These are phyloP conservation scores for Chytriomyces confervae DNA, from an alignment of 192 early-diverging fungal genomes.

Conservation along the genomic window DNA sequence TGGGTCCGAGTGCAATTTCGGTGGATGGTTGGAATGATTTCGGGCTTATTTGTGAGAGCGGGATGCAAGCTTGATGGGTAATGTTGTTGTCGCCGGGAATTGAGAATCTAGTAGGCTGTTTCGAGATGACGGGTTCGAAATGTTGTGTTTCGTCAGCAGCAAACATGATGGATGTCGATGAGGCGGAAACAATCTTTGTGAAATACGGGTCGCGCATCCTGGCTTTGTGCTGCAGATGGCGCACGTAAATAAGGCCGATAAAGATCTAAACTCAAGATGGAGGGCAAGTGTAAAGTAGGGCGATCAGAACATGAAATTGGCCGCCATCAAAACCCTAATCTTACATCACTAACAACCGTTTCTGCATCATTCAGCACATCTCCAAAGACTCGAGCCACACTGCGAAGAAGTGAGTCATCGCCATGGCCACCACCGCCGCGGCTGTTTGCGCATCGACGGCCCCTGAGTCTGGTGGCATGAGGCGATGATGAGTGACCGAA, in stretches of 20 bases:
- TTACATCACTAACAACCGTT: constrained; percentile 45
- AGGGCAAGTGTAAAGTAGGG: background rate
- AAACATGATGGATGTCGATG: background rate
- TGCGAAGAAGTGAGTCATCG: constrained; percentile 41
- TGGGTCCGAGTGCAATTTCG: background rate
- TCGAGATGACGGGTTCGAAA: no score
- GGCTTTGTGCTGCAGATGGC: constrained; percentile 35
- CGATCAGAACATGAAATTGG: background rate
- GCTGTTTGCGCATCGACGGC: background rate
- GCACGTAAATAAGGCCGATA: constrained; percentile 46
- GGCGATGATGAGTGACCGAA: constrained; percentile 24
- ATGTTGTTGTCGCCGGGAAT: no score
- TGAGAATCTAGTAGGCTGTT: no score
- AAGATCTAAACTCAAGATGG: constrained; percentile 29
- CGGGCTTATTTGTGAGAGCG: background rate
- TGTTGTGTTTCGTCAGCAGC: background rate
- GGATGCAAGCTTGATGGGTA: background rate
- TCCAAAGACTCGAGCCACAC: constrained; percentile 53
- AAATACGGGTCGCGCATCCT: background rate
- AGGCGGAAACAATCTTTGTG: background rate
- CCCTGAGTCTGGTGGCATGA: background rate
- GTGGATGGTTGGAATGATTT: background rate
- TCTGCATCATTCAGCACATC: constrained; percentile 50
- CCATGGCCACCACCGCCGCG: background rate
- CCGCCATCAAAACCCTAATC: background rate